Conservation (phyloP, 2,329 filamentous ascomycete species). For the Penicillium expansum region DNA sequence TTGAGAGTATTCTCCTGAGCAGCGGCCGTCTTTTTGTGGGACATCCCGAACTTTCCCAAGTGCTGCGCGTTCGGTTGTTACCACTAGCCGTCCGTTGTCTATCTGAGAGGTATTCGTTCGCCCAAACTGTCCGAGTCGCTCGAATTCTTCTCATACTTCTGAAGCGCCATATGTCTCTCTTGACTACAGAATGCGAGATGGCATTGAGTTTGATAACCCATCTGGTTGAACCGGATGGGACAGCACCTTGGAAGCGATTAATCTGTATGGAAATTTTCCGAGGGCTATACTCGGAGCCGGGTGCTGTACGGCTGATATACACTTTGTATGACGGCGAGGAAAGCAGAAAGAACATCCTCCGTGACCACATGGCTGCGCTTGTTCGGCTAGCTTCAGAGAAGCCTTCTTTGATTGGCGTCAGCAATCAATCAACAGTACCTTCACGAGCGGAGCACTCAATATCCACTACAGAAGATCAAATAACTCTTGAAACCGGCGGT, state of each 20-base stretch:
- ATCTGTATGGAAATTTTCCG: constrained; percentile 89
- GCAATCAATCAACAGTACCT: constrained; percentile 83
- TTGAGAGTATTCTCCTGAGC: constrained; percentile 85
- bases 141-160: constrained; percentile 81
- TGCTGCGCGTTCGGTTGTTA: constrained; percentile 74
- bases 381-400: constrained; percentile 93
- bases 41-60: constrained; percentile 76
- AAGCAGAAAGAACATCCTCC: constrained; percentile 71
- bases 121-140: constrained; percentile 75
- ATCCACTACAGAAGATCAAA: constrained; percentile 69
- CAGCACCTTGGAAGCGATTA: constrained; percentile 78
- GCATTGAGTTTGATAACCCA: constrained; percentile 78
- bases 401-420: constrained; percentile 80
- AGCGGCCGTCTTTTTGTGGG: constrained; percentile 75
- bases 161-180: constrained; percentile 69
- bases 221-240: constrained; percentile 78
- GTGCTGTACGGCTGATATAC: constrained; percentile 75
- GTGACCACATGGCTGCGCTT: constrained; percentile 79
- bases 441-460: constrained; percentile 56
- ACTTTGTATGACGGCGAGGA: constrained; percentile 72
- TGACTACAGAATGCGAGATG: constrained; percentile 78
- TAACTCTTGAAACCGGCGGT: constrained; percentile 83
- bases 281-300: constrained; percentile 77
- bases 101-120: constrained; percentile 74
- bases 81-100: constrained; percentile 76